These are phyloP conservation scores for Apiospora saccharicola DNA, from an alignment of 2,329 filamentous ascomycete species.

Conservation along the genomic window DNA sequence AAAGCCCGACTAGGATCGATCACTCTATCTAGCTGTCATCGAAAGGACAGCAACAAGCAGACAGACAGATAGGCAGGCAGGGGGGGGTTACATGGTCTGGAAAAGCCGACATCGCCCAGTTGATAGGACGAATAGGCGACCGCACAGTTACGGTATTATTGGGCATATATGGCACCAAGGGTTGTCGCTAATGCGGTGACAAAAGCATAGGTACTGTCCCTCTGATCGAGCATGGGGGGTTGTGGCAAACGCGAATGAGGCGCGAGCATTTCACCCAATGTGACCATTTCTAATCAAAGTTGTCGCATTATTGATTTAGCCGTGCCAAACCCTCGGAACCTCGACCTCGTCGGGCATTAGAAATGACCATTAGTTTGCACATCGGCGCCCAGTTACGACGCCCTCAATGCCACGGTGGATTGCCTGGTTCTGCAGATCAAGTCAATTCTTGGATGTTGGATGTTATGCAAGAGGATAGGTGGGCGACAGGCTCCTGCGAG, in stretches of 20 bases:
- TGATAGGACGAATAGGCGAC: constrained; percentile 6
- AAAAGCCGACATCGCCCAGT: not conserved
- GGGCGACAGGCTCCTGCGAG: not conserved
- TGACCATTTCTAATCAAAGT: constrained; percentile 6
- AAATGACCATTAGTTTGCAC: not conserved
- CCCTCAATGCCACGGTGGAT: not conserved
- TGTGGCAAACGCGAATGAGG: constrained; percentile 5
- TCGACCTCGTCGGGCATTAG: not conserved
- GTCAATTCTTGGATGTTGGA: not conserved
- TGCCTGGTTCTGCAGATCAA: not conserved
- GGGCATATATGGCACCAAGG: not conserved
- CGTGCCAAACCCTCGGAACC: constrained; percentile 3
- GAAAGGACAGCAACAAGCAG: not conserved
- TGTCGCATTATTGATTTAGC: constrained; percentile 5
- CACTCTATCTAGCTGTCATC: not conserved
- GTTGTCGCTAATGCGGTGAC: constrained; percentile 3
- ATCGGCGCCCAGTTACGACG: not conserved
- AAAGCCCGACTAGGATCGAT: not conserved
- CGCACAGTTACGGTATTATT: not conserved
- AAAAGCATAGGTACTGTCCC: not conserved
- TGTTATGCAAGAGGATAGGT: not conserved
- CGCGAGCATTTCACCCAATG: not conserved
- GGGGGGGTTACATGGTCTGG: not conserved
- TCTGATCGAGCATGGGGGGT: not conserved
- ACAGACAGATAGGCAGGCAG: too few species aligned